Evolutionary conservation across 179 eudicot species (phyloP), one percentile per base, ranked within the genome.

Genomic region (Patellifolia procumbens): DNA sequence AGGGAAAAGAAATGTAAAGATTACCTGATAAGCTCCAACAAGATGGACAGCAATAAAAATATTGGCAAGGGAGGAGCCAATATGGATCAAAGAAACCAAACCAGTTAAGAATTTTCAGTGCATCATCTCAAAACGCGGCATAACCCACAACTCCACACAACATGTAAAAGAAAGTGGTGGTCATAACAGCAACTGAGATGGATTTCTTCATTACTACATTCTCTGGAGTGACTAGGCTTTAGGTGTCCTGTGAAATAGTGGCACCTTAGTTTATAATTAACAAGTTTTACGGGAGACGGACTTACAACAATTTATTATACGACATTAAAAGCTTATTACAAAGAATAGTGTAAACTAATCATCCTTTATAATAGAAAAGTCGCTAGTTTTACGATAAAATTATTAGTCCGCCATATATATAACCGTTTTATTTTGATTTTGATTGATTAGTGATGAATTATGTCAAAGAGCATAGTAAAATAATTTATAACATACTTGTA

Each of bases 91-190:
- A 89, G 77, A 87, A 86, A 7, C 96, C 93, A n/a, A 89, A 26
- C 93, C 96, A 28, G 96, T 88, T 31, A 91, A 80, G 42, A 88
- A 84, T 77, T 91, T 88, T n/a, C 93, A 91, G 87, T 3, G 91
- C 90, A 10, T 75, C 73, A 68, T 88, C 84, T 6, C 96, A 93
- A 75, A 89, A 89, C 1, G 92, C 93, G 0, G 91, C 93, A 66
- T 91, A 91, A 13, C 96, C 96, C 60, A 88, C 4, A 2, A 85
- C 20, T 4, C 90, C 93, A 73, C 93, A 89, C 22, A 80, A 13
- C 81, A 87, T 51, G 78, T 91, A 91, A 67, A 91, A 91, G 3
- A 68, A 4, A 2, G 93, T 89, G n/a, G 90, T 81, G 43, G 79
- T 72, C 1, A 69, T 35, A 17, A 85, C 72, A 5, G 89, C 91